Evolutionary conservation across 768 basidiomycete species (phyloP).

Genomic region (Termitomyces eurrhizus): DNA sequence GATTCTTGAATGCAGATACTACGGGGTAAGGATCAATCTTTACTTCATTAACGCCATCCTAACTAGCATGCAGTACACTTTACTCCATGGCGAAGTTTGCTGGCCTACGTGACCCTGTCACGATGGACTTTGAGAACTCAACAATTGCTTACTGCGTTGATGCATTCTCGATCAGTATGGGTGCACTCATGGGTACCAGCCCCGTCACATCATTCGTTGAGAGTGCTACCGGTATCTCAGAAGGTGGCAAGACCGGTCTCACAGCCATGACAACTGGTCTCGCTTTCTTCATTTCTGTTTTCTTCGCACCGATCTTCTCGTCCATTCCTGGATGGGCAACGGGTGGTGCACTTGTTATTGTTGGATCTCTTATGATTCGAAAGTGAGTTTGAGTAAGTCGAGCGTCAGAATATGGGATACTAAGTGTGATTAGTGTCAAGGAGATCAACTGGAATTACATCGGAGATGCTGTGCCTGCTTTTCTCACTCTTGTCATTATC

Average conservation of each 20-base stretch:
- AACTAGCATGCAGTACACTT: slow-evolving; percentile 51
- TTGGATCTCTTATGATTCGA: slow-evolving; percentile 86
- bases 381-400: slow-evolving; percentile 41
- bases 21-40: slow-evolving; percentile 32
- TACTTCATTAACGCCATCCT: background rate
- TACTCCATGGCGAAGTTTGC: slow-evolving; percentile 93
- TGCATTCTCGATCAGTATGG: slow-evolving; percentile 78
- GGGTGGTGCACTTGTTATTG: slow-evolving; percentile 79
- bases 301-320: slow-evolving; percentile 87
- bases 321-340: slow-evolving; percentile 88
- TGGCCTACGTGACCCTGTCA: slow-evolving; percentile 79
- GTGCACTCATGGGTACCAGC: slow-evolving; percentile 74
- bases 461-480: slow-evolving; percentile 84
- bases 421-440: slow-evolving; percentile 43
- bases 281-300: slow-evolving; percentile 79
- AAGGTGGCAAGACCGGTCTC: slow-evolving; percentile 87
- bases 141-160: slow-evolving; percentile 82
- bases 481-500: slow-evolving; percentile 77
- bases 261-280: slow-evolving; percentile 71
- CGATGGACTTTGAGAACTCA: slow-evolving; percentile 82
- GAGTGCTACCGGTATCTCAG: slow-evolving; percentile 76
- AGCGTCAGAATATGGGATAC: background rate
- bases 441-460: slow-evolving; percentile 91
- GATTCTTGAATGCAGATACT: slow-evolving; percentile 33
- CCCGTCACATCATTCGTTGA: slow-evolving; percentile 84